Base-by-base conservation (phyloP, 441 rosid species). In the Gossypium trilobum region DNA sequence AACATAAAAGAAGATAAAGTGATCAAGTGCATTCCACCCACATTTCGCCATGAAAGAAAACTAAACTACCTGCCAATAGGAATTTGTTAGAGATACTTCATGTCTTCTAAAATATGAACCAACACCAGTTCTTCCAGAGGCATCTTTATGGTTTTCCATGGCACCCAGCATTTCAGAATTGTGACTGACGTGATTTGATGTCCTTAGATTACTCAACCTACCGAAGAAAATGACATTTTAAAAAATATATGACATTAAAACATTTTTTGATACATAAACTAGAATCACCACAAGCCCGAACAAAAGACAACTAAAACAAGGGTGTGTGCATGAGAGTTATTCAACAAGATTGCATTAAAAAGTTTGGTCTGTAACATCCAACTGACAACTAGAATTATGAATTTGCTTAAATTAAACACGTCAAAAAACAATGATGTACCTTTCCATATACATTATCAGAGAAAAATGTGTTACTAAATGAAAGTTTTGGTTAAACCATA, bases 1-100 rank as follows among this genome's bases (percentile, higher is more conserved):
- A 82, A 57, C 72, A 72, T 42, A 78, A 48, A 46, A 71, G 8
- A 61, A 73, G 13, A 73, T 64, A 73, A 67, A 48, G 73, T 64
- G 68, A 68, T 75, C 78, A 75, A 77, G 39, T 64, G 57, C 71
- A 68, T 36, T 72, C 70, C 67, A 72, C 68, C 59, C 62, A 76
- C 44, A 74, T 71, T 52, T 63, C 11, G 55, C 46, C 36, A 75
- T 10, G 31, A 27, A 79, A 66, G 50, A 74, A 51, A 73, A 59
- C 23, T 69, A 36, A 70, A 8, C 71, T 78, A 85, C 99, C 95
- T 95, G 97, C 99, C 99, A 95, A 73, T 91, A 85, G 81, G 88
- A 83, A 67, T 83, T 83, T 73, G 95, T 84, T 81, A 95, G 80
- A 68, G 93, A 88, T 75, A 78, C 90, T 84, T 92, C 99, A 85